Conservation (phyloP, 75 land plant genomes). For the Selaginella tamariscina region DNA sequence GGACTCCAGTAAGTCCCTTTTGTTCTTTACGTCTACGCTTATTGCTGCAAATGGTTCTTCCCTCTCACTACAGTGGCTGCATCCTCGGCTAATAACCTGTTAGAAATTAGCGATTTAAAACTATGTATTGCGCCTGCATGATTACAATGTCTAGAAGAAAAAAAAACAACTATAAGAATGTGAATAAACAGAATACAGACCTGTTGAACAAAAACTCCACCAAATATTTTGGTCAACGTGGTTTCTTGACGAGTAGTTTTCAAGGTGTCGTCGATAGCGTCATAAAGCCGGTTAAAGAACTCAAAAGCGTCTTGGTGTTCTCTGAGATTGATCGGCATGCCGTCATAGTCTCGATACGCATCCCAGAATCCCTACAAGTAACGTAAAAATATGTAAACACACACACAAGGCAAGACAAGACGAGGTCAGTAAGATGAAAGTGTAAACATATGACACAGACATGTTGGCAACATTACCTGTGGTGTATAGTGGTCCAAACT, state of each 20-base stretch:
- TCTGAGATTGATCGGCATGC: conserved; percentile 25
- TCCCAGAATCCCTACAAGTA: conserved; percentile 29
- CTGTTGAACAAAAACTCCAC: conserved; percentile 30
- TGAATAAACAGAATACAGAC: too few species aligned
- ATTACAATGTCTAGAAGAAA: background rate
- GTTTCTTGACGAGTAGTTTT: conserved; percentile 24
- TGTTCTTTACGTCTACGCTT: conserved; percentile 30
- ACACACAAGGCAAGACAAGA: too few species aligned
- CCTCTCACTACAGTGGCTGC: conserved; percentile 23
- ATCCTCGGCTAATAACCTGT: conserved; percentile 29
- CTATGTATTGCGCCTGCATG: background rate
- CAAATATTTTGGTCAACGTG: conserved; percentile 27
- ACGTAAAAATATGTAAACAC: too few species aligned
- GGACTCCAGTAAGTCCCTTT: conserved; percentile 26
- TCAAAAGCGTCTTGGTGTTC: conserved; percentile 34
- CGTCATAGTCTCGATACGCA: conserved; percentile 28
- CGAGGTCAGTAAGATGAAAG: too few species aligned
- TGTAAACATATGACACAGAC: too few species aligned
- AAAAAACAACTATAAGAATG: background rate
- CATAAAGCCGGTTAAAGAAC: conserved; percentile 27
- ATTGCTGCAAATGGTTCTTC: conserved; percentile 30
- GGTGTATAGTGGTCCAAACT: conserved; percentile 29
- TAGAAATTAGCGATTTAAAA: background rate
- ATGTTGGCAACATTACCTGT: too few species aligned
- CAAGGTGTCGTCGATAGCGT: conserved; percentile 27